phyloP scores from a whole-genome alignment of 345 rosid genomes.

The Erodium maritimum region DNA sequence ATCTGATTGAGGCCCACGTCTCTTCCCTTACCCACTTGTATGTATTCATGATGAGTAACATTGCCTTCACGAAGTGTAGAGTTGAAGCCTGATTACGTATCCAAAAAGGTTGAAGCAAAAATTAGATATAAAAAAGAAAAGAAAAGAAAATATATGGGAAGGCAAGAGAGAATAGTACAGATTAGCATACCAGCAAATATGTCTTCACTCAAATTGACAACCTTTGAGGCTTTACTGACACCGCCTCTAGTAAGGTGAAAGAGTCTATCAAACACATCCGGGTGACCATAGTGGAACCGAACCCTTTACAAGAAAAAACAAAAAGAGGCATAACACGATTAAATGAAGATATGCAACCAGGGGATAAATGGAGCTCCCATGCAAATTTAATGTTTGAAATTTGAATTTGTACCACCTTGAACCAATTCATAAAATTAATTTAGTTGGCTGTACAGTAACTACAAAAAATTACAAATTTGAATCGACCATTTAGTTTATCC shows the following conservation, averaged over 20 bases:
- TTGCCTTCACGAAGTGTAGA: slow-evolving; percentile 99
- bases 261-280: slow-evolving; percentile 97
- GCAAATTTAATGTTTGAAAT: too few species aligned
- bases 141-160: too few species aligned
- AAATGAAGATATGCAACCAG: too few species aligned
- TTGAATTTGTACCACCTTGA: too few species aligned
- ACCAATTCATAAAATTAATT: too few species aligned
- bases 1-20: slow-evolving; percentile 99
- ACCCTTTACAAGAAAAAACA: slow-evolving; percentile 38
- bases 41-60: slow-evolving; percentile 98
- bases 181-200: slow-evolving; percentile 74
- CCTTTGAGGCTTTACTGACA: slow-evolving; percentile 94
- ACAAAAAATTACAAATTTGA: too few species aligned
- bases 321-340: background rate
- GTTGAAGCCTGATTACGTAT: slow-evolving; percentile 58
- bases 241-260: slow-evolving; percentile 99
- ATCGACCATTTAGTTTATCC: too few species aligned
- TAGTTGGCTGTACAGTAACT: too few species aligned
- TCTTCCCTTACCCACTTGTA: slow-evolving; percentile 99
- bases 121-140: background rate
- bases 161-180: too few species aligned
- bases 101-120: slow-evolving; percentile 4
- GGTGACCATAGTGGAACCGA: slow-evolving; percentile 99
- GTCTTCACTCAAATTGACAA: slow-evolving; percentile 94
- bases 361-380: too few species aligned